Base-by-base conservation (phyloP, 768 basidiomycete genomes). In the Daedalea quercina region DNA sequence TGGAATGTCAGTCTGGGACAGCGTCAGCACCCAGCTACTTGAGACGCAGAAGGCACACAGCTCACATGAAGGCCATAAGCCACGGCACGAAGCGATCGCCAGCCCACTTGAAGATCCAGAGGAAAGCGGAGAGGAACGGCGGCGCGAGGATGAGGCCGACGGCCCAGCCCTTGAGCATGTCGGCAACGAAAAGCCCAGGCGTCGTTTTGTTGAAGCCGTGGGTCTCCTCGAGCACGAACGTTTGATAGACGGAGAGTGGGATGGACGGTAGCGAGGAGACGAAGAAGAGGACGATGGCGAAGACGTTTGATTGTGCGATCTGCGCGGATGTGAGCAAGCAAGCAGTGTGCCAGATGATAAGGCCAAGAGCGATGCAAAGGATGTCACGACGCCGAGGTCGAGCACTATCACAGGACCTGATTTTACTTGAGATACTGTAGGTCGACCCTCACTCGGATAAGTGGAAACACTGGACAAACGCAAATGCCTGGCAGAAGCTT, bases 191-290 rank as follows among this genome's bases (percentile, higher is more conserved):
- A 3, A 94, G 72, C 15, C 61, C 60, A 1, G 81, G 79, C 0
- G 93, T 90, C 4, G 84, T 94, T 72, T 98, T 96, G 78, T 98
- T 99, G 77, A 97, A 98, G 0, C 94, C 94, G 58, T 96, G 92
- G 58, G 85, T 87, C 65, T 95, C 87, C 70, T 98, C 96, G 35
- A 98, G 76, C 4, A 94, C 87, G 64, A 99, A 99, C 2, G 92
- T 96, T 55, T 83, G 79, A 72, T 96, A 97, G 22, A 85, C 73
- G 28, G 80, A 82, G 40, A 92, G 72, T 19, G 95, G 93, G 11
- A 94, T 72, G 70, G 40, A 87, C 63, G 50, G 79, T 80, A 2
- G n/a, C n/a, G n/a, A n/a, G n/a, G n/a, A n/a, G n/a, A n/a, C n/a
- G n/a, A n/a, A n/a, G n/a, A n/a, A n/a, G n/a, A n/a, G n/a, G n/a